Base-by-base conservation (phyloP, 2,329 filamentous ascomycete genomes). In the Aspergillus neoniger region DNA sequence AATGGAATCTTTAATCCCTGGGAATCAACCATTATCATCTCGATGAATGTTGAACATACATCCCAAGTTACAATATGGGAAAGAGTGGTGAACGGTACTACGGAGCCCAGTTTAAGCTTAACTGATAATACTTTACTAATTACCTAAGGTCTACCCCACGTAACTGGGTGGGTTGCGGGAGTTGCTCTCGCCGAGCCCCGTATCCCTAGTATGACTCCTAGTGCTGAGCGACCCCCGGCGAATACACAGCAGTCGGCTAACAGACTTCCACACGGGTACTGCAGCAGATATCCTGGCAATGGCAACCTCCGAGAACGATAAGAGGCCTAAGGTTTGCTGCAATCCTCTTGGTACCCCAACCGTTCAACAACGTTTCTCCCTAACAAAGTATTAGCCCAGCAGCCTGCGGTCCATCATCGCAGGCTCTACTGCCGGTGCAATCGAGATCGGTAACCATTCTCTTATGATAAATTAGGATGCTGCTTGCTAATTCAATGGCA, bases 401-500 rank as follows among this genome's bases (percentile, higher is more conserved):
- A 86, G 91, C 52, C 78, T 96, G 74, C 91, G 95, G 68, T 96
- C 92, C 61, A 91, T 98, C 70, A 83, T 98, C 69, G 95, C 95
- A 58, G 95, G 95, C 65, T 91, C 92, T 59, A 91, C 90, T n/a
- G 95, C 94, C 57, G 95, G 95, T 71, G 95, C 93, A 57, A 86
- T 98, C 67, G 94, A 99, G 80, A 98, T 98, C 76, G 87, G 91
- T 93, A 81, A 14, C n/a, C 39, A 44, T n/a, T 14, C 50, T 17
- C 30, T 57, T 6, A 6, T 10, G 12, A 8, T 17, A 9, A 7
- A 38, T 43, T 28, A 23, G 21, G 14, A 21, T 2, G 32, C 3
- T 12, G 41, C 49, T 52, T 52, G 59, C 69, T 74, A 71, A 76
- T 57, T 47, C n/a, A 39, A n/a, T 5, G 25, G 51, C 52, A 88